Base-by-base conservation (phyloP, 1,284 basidiomycete species). In the Polyporus tsugae region DNA sequence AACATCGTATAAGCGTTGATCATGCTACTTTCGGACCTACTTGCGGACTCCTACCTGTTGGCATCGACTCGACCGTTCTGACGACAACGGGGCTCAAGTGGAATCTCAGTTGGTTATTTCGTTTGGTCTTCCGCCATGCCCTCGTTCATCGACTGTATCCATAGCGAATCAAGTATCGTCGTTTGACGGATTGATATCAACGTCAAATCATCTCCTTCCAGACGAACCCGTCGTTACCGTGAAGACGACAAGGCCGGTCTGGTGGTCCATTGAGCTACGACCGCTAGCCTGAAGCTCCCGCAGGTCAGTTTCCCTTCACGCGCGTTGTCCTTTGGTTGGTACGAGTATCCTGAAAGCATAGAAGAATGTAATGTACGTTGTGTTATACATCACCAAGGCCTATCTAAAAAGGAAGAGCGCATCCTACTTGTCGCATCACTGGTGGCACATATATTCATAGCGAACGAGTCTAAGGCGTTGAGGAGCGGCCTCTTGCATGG, bases 21-120 rank as follows among this genome's bases (percentile, higher is more conserved):
- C 91, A 94, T 71, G 73, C 80, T 0, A 76, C 90, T 4, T 84
- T 98, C 66, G 97, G 97, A 0, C 89, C 90, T 65, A 98, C 96
- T 0, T 99, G 97, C 77, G 97, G 97, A 0, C 86, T 99, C 17
- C 85, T 99, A 11, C 98, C 97, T 0, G 86, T 99, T 0, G 97
- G 96, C 1, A 82, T 96, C 22, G 87, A 89, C 38, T 87, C 85
- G 5, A 93, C 95, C 0, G 81, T 89, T 17, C 83, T 99, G 25
- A 88, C 90, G 1, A 99, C 97, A 0, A 86, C 83, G 7, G 98
- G 98, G 0, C 84, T 99, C 53, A 86, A 91, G 73, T 99, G 97
- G 97, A 93, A 99, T 79, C 79, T 98, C 55, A 85, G 96, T 95
- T 71, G 65, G 88, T 82, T 35, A 15, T 22, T 46, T 33, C n/a